Evolutionary conservation across 2,329 filamentous ascomycete genomes (phyloP).

Genomic region (Penicillium sclerotigenum): DNA sequence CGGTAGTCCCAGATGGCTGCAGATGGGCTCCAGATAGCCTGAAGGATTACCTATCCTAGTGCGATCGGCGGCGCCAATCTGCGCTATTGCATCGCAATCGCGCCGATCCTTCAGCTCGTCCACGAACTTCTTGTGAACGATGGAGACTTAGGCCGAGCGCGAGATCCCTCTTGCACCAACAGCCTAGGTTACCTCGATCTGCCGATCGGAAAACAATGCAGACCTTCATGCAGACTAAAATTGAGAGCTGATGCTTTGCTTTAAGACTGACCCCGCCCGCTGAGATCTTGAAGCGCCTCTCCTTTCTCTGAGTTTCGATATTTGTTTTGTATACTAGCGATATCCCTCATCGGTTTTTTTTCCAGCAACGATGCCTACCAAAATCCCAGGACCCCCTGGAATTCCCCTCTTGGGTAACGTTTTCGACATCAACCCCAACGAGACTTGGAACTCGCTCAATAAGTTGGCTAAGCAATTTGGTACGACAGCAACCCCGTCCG

Average conservation of each 20-base stretch:
- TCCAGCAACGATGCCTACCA: constrained; percentile 41
- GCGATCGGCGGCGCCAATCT: constrained; percentile 21
- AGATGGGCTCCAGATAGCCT: constrained; percentile 16
- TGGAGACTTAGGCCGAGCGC: constrained; percentile 15
- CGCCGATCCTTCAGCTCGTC: constrained; percentile 23
- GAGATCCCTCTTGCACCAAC: constrained; percentile 11
- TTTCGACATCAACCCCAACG: constrained; percentile 48
- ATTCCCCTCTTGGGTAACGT: constrained; percentile 54
- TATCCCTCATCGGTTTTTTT: background rate
- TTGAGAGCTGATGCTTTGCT: constrained; percentile 12
- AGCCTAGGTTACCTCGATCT: constrained; percentile 14
- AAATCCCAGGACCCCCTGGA: constrained; percentile 52
- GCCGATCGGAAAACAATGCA: constrained; percentile 16
- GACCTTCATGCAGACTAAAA: constrained; percentile 14
- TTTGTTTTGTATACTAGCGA: constrained; percentile 10
- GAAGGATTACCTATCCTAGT: constrained; percentile 14
- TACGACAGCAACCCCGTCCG: constrained; percentile 15
- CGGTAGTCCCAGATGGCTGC: constrained; percentile 12
- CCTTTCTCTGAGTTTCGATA: background rate
- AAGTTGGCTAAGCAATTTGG: constrained; percentile 50
- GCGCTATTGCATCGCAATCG: constrained; percentile 27
- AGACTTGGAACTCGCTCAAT: constrained; percentile 52
- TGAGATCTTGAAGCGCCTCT: background rate
- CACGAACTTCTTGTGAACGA: constrained; percentile 19
- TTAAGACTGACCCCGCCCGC: constrained; percentile 9